Base-by-base conservation (phyloP, 2,329 filamentous ascomycete species). In the Tothia fuscella region DNA sequence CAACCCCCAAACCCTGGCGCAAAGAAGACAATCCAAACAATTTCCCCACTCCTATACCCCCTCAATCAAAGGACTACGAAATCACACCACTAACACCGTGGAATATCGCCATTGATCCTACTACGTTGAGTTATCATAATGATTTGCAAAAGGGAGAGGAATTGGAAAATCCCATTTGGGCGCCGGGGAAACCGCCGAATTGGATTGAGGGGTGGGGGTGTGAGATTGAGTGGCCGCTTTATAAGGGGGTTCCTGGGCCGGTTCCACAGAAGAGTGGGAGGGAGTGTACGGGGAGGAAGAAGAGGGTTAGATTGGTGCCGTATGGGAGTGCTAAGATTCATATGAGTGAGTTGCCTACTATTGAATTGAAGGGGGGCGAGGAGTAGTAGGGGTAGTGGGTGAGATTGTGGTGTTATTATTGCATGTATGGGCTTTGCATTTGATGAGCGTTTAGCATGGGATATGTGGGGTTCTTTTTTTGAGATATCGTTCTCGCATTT, bases 51-150 rank as follows among this genome's bases (percentile, higher is more conserved):
- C 41, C 46, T 2, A 54, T 58, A 5, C 35, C 49, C 3, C 30
- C 51, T 39, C 6, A 44, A 20, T 49, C 48, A 6, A 48, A 50
- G 20, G 56, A 61, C 38, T 56, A 49, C 31, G 42, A 49, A 10
- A 49, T 59, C 37, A 46, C 48, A 30, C 59, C 56, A 21, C 50
- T 50, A 4, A 49, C 52, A 5, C 49, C 52, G 1, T 64, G 61
- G 60, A 56, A 54, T 33, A 47, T 54, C 17, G 61, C 58, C 17
- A 58, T 63, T 38, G 60, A 63, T 45, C 53, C 57, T 4, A 41
- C 42, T 1, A 52, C 56, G 3, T 46, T 62, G n/a, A 19, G 24
- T 3, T 43, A 50, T 22, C 34, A 48, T 22, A 17, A 10, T 30
- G 39, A 13, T 28, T 43, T 31, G 24, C 13, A 32, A 4, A 6